These are phyloP conservation scores for Metschnikowia noctiluminum DNA, from an alignment of 805 yeast species.

Conservation along the genomic window DNA sequence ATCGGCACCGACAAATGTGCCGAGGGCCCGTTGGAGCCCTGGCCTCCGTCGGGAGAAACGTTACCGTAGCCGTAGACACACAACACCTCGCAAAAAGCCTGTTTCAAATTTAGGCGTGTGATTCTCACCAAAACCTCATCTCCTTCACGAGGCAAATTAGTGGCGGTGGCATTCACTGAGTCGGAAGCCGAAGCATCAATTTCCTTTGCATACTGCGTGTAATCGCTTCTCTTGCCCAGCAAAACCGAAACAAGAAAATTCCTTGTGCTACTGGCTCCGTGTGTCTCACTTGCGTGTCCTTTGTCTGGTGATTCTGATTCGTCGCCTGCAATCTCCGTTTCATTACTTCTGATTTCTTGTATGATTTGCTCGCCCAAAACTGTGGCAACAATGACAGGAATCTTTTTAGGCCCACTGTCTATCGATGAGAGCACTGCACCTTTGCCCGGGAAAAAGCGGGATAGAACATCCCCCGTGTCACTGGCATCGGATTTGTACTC, in stretches of 20 bases:
- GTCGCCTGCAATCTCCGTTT: constrained; percentile 12
- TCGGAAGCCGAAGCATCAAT: constrained; percentile 17
- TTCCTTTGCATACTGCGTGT: constrained; percentile 23
- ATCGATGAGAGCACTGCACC: constrained; percentile 58
- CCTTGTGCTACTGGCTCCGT: constrained; percentile 13
- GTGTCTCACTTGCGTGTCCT: constrained; percentile 3
- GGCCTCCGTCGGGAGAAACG: constrained; percentile 58
- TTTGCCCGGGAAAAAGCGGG: constrained; percentile 55
- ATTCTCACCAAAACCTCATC: constrained; percentile 80
- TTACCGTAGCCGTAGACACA: constrained; percentile 61
- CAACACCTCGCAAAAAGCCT: constrained; percentile 75
- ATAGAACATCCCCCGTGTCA: constrained; percentile 25
- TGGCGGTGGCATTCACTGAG: constrained; percentile 28
- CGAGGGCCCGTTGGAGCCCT: constrained; percentile 52
- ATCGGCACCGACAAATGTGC: constrained; percentile 39
- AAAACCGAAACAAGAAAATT: constrained; percentile 30
- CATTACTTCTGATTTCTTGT: constrained; percentile 18
- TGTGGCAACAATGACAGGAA: constrained; percentile 54
- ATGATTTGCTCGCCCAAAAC: constrained; percentile 56
- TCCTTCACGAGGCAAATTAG: constrained; percentile 73
- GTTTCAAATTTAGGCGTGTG: constrained; percentile 59
- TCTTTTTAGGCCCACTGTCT: constrained; percentile 33
- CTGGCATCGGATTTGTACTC: constrained; percentile 33
- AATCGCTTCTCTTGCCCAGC: constrained; percentile 25
- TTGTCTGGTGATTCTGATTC: constrained; percentile 10